Conservation (phyloP, 352 stramenopile genomes). For the Globisporangium lucens region DNA sequence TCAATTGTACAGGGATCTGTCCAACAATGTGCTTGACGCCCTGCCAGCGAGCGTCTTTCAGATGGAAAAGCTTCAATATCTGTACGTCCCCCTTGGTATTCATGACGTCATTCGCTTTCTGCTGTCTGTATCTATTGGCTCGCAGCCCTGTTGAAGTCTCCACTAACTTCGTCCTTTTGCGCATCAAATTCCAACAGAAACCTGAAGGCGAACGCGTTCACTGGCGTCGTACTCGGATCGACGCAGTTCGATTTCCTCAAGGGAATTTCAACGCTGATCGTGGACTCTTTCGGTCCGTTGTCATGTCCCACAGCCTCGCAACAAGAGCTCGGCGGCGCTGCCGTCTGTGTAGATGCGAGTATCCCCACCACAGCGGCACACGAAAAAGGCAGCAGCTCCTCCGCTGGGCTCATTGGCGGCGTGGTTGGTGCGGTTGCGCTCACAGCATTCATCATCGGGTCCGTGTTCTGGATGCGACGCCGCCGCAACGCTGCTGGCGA, state of each 20-base stretch:
- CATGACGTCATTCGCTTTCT: neutral
- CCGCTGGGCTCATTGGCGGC: slow-evolving; percentile 1
- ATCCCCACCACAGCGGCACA: neutral
- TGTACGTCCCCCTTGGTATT: slow-evolving; percentile 7
- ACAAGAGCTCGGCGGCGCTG: slow-evolving; percentile 2
- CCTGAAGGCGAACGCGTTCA: slow-evolving; percentile 15
- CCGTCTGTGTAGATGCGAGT: slow-evolving; percentile 3
- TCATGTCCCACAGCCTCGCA: neutral
- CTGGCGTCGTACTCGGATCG: neutral
- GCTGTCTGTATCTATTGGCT: neutral
- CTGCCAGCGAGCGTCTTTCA: slow-evolving; percentile 8
- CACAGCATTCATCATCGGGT: slow-evolving; percentile 1
- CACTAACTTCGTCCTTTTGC: neutral
- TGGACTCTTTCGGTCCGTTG: slow-evolving; percentile 12
- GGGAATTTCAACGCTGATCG: slow-evolving; percentile 5
- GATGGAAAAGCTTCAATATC: slow-evolving; percentile 16
- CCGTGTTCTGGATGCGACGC: slow-evolving; percentile 9
- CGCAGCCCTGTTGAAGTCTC: neutral
- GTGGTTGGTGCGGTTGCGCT: slow-evolving; percentile 5
- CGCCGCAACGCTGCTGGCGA: neutral
- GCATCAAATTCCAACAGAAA: neutral
- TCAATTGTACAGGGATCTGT: slow-evolving; percentile 8
- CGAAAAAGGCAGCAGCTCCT: neutral
- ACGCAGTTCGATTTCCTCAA: slow-evolving; percentile 13
- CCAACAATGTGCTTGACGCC: slow-evolving; percentile 16